phyloP scores from a whole-genome alignment of 2,329 filamentous ascomycete species.

The Phaeophleospora eucalypticola region DNA sequence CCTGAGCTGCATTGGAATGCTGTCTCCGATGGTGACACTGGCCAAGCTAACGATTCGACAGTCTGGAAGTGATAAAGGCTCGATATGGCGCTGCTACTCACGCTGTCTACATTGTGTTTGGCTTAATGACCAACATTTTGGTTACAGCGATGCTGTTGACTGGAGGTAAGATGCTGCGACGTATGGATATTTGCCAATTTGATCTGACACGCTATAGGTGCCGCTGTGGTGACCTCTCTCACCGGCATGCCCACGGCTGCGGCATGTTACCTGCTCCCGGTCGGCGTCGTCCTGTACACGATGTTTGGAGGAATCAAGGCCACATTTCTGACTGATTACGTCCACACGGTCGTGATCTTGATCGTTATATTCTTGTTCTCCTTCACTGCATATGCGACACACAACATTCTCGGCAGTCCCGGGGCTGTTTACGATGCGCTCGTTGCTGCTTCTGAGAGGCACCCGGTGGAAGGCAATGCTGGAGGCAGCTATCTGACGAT shows the following conservation, averaged over 20 bases:
- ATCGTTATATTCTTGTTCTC: slow-evolving; percentile 84
- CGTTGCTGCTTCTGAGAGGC: slow-evolving; percentile 60
- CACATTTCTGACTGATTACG: slow-evolving; percentile 79
- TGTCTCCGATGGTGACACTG: too few relatives aligned
- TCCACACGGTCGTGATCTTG: slow-evolving; percentile 80
- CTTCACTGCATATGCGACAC: slow-evolving; percentile 75
- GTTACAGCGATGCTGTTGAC: slow-evolving; percentile 87
- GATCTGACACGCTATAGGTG: slow-evolving; percentile 2
- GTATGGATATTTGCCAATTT: neutral
- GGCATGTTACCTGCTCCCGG: slow-evolving; percentile 76
- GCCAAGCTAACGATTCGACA: slow-evolving; percentile 41
- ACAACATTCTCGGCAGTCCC: slow-evolving; percentile 68
- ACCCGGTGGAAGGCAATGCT: slow-evolving; percentile 76
- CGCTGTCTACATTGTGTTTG: slow-evolving; percentile 75
- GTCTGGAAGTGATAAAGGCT: slow-evolving; percentile 73
- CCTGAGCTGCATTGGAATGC: too few relatives aligned
- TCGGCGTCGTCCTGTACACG: slow-evolving; percentile 74
- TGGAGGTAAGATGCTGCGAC: slow-evolving; percentile 51
- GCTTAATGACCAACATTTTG: slow-evolving; percentile 70
- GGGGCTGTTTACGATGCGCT: slow-evolving; percentile 73
- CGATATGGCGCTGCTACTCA: slow-evolving; percentile 73
- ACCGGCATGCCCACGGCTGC: slow-evolving; percentile 74
- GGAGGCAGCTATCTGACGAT: slow-evolving; percentile 84
- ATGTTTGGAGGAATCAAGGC: slow-evolving; percentile 74
- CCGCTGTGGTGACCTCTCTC: slow-evolving; percentile 66